phyloP scores from a whole-genome alignment of 495 filamentous ascomycete genomes.

The Lophiotrema nucula region DNA sequence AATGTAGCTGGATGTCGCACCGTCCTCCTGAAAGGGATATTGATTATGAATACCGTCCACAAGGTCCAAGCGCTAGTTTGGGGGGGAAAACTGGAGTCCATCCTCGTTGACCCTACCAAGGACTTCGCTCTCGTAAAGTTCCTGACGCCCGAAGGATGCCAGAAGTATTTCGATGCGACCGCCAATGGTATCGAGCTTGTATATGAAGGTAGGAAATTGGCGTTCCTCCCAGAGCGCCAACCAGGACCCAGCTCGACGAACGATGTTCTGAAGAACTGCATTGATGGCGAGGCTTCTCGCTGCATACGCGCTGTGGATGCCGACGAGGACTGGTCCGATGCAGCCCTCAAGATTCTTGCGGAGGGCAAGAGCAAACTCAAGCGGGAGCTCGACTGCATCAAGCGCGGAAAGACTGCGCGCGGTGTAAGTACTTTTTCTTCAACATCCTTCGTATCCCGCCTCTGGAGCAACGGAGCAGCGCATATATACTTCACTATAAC shows the following conservation, averaged over 20 bases:
- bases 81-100: constrained; percentile 47
- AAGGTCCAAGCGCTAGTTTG: constrained; percentile 47
- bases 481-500: too few relatives aligned
- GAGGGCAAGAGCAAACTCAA: constrained; percentile 26
- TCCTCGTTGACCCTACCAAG: constrained; percentile 21
- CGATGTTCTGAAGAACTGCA: constrained; percentile 40
- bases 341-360: constrained; percentile 39
- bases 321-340: constrained; percentile 39
- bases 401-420: constrained; percentile 37
- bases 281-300: constrained; percentile 43
- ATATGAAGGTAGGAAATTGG: constrained; percentile 15
- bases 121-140: constrained; percentile 45
- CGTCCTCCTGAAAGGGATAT: constrained; percentile 43
- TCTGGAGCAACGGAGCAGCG: too few relatives aligned
- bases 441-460: background rate
- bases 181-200: constrained; percentile 46
- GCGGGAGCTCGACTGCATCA: constrained; percentile 45
- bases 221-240: constrained; percentile 42
- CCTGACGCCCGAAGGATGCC: constrained; percentile 42
- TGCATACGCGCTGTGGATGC: constrained; percentile 46
- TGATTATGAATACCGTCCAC: constrained; percentile 36
- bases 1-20: constrained; percentile 39
- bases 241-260: constrained; percentile 44
- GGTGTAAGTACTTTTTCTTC: constrained; percentile 37
- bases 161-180: constrained; percentile 45